A percentile compares a stretch with the other conserved stretches of the same genome.
phyloP scores from a whole-genome alignment of 1,139 yeast genomes.

The Yamadazyma triangularis region DNA sequence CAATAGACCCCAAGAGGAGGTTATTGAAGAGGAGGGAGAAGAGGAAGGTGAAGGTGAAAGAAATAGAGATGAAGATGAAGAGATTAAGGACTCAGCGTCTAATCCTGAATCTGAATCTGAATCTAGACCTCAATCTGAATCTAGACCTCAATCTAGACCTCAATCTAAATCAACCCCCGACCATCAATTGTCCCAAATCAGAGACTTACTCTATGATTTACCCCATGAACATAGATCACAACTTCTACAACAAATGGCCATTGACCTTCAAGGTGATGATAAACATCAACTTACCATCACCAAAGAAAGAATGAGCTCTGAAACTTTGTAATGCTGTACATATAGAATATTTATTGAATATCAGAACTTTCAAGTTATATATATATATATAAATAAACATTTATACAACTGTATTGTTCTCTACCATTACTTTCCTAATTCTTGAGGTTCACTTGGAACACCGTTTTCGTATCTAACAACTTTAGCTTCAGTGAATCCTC shows the following conservation, averaged over 20 bases:
- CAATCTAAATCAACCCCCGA: no score
- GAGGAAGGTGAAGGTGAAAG: no score
- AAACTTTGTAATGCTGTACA: slow-evolving; percentile 2
- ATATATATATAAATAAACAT: no score
- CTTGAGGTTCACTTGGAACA: slow-evolving; percentile 33
- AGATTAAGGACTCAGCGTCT: slow-evolving; percentile 1
- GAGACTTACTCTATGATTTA: slow-evolving; percentile 34
- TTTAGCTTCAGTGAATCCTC: slow-evolving; percentile 73
- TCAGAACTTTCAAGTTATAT: no score
- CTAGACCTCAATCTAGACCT: no score
- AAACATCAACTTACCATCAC: slow-evolving; percentile 4
- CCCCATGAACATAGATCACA: slow-evolving; percentile 30
- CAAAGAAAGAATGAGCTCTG: slow-evolving; percentile 9
- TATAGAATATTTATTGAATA: no score
- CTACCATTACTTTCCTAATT: slow-evolving; percentile 21
- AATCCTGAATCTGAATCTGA: slow-evolving; percentile 12
- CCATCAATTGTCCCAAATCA: slow-evolving; percentile 20
- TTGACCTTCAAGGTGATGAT: slow-evolving; percentile 20
- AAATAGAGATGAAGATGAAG: slow-evolving; percentile 18
- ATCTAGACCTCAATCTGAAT: no score
- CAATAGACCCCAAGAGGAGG: slow-evolving; percentile 10
- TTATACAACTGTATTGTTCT: no score
- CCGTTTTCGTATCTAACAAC: slow-evolving; percentile 75
- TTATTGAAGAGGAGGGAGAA: slow-evolving; percentile 19
- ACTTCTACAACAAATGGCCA: slow-evolving; percentile 25